Evolutionary conservation across 805 yeast species (phyloP).

Genomic region (Candida saitoana): DNA sequence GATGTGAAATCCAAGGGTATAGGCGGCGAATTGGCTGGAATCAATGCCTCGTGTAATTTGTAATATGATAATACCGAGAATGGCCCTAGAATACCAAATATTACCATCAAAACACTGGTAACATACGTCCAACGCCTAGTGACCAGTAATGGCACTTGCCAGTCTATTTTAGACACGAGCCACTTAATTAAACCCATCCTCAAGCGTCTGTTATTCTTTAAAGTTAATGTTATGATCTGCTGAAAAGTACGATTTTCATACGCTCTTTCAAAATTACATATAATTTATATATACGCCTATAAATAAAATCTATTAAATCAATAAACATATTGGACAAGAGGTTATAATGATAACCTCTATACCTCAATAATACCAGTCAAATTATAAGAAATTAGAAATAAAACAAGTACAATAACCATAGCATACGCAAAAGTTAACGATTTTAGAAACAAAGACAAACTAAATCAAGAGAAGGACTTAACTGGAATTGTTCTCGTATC

Average conservation of each 20-base stretch:
- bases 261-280: no score
- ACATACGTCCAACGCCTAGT: constrained; percentile 24
- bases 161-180: constrained; percentile 4
- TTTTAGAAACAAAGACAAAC: neutral
- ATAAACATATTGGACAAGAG: neutral
- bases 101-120: constrained; percentile 15
- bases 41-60: constrained; percentile 30
- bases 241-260: no score
- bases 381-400: neutral
- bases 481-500: no score
- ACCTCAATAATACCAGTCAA: neutral
- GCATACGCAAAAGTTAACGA: neutral
- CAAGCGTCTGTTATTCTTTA: neutral
- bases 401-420: neutral
- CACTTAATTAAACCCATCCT: neutral
- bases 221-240: no score
- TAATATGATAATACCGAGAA: constrained; percentile 31
- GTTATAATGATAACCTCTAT: neutral
- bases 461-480: neutral
- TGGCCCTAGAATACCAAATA: constrained; percentile 30
- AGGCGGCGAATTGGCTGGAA: constrained; percentile 22
- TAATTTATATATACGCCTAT: neutral
- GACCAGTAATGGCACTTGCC: constrained; percentile 16
- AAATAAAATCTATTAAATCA: neutral
- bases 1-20: constrained; percentile 8